These are phyloP conservation scores for Pleurotus salmoneostramineus DNA, from an alignment of 768 basidiomycete genomes.

Conservation along the genomic window DNA sequence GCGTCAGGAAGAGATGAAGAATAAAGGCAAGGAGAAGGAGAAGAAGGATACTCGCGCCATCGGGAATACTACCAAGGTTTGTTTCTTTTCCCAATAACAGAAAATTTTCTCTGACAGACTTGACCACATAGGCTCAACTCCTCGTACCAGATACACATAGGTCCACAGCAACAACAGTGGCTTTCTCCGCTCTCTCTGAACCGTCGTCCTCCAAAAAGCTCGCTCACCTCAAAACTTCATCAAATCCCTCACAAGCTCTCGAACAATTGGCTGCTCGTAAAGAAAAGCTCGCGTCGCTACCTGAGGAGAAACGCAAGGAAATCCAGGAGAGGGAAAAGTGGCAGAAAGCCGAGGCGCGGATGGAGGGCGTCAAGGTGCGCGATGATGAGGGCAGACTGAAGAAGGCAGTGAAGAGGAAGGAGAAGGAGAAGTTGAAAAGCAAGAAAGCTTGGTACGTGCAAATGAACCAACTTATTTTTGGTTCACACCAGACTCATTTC, in stretches of 20 bases:
- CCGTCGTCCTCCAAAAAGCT: slow-evolving; percentile 46
- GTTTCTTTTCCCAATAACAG: slow-evolving; percentile 8
- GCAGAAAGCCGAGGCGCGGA: slow-evolving; percentile 83
- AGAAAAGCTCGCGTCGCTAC: slow-evolving; percentile 69
- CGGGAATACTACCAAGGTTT: slow-evolving; percentile 52
- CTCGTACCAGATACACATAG: slow-evolving; percentile 56
- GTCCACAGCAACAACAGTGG: slow-evolving; percentile 53
- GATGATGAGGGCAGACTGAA: slow-evolving; percentile 85
- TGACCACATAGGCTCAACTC: slow-evolving; percentile 52
- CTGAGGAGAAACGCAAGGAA: slow-evolving; percentile 79
- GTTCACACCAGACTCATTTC: background rate
- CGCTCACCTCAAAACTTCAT: slow-evolving; percentile 58
- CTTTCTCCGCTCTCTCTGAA: slow-evolving; percentile 63
- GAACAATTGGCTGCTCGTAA: slow-evolving; percentile 74
- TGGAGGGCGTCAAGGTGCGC: slow-evolving; percentile 88
- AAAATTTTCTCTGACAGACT: background rate
- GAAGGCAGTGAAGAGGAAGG: slow-evolving; percentile 90
- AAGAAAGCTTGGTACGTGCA: slow-evolving; percentile 77
- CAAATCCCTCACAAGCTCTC: slow-evolving; percentile 85
- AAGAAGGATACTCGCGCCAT: slow-evolving; percentile 37
- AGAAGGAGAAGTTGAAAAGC: slow-evolving; percentile 83
- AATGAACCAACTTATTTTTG: background rate
- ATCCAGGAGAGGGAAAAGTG: slow-evolving; percentile 84
- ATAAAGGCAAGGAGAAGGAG: slow-evolving; percentile 46
- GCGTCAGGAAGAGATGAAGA: slow-evolving; percentile 55